These are phyloP conservation scores for Auxenochlorella protothecoides DNA, from an alignment of 139 green algal genomes.

Conservation along the genomic window DNA sequence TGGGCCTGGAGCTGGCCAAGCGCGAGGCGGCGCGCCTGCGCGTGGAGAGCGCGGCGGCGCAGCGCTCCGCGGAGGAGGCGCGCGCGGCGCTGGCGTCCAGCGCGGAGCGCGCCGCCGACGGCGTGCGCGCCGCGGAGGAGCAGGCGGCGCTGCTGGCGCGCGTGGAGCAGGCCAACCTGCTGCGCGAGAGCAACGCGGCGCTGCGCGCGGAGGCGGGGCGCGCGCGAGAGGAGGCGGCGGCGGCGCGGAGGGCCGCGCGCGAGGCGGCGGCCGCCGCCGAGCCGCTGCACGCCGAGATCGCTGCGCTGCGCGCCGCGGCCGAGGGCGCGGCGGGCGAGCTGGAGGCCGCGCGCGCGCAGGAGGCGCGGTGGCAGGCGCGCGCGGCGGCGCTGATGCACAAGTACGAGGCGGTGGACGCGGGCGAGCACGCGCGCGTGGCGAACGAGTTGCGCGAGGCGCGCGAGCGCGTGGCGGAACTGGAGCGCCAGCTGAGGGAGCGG, in stretches of 20 bases:
- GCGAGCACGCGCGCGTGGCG: constrained; percentile 33
- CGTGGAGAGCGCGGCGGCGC: constrained; percentile 11
- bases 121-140: constrained; percentile 19
- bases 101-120: constrained; percentile 11
- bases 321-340: constrained; percentile 19
- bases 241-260: constrained; percentile 8
- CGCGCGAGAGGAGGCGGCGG: neutral
- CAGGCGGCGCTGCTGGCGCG: constrained; percentile 20
- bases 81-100: constrained; percentile 20
- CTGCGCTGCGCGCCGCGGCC: constrained; percentile 12
- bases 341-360: constrained; percentile 7
- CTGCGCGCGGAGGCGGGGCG: constrained; percentile 8
- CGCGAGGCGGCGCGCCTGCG: constrained; percentile 28
- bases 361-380: constrained; percentile 30
- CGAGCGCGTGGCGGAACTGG: too few species aligned
- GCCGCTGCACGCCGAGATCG: constrained; percentile 16
- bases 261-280: constrained; percentile 5
- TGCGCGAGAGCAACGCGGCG: constrained; percentile 38
- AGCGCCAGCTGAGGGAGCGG: too few species aligned
- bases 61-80: constrained; percentile 25
- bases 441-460: constrained; percentile 14
- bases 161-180: constrained; percentile 36
- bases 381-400: constrained; percentile 36
- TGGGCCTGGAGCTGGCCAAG: constrained; percentile 30
- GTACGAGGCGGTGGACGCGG: constrained; percentile 33